A percentile compares a stretch with the other conserved stretches of the same genome.
Conservation (phyloP, 164 flowering plant species). For the Litsea cubeba region DNA sequence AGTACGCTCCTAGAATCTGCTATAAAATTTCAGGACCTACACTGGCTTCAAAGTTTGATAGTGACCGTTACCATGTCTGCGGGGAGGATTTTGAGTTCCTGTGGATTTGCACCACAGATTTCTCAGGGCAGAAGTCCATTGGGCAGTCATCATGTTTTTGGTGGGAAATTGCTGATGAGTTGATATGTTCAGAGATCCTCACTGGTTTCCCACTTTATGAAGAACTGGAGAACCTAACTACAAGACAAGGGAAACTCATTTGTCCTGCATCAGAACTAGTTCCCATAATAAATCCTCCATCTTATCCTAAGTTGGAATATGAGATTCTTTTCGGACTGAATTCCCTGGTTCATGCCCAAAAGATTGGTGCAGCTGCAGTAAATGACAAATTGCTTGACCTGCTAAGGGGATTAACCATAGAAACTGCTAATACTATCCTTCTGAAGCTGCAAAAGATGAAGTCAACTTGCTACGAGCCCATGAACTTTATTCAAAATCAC, state of each 20-base stretch:
- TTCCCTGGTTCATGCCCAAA: conserved; percentile 76
- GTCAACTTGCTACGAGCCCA: conserved; percentile 61
- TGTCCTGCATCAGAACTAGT: conserved; percentile 40
- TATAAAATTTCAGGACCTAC: conserved; percentile 47
- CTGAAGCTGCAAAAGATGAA: conserved; percentile 58
- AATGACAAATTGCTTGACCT: conserved; percentile 42
- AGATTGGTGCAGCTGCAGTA: conserved; percentile 50
- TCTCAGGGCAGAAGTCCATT: conserved; percentile 58
- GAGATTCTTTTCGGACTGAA: conserved; percentile 84
- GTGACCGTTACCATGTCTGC: conserved; percentile 59
- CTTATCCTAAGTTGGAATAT: conserved; percentile 41
- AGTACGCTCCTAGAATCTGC: conserved; percentile 73
- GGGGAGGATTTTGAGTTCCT: conserved; percentile 66
- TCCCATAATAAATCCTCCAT: conserved; percentile 49
- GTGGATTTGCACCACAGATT: conserved; percentile 94
- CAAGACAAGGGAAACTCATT: conserved; percentile 36
- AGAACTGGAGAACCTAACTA: conserved; percentile 21
- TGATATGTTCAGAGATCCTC: conserved; percentile 33
- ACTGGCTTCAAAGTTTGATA: conserved; percentile 31
- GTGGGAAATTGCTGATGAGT: conserved; percentile 49
- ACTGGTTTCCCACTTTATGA: conserved; percentile 46
- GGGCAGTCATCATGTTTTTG: conserved; percentile 69
- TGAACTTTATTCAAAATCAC: conserved; percentile 41
- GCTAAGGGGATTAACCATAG: conserved; percentile 31
- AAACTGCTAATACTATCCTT: conserved; percentile 44